These are phyloP conservation scores for Neurospora sp. DNA, from an alignment of 495 filamentous ascomycete species.

Conservation along the genomic window DNA sequence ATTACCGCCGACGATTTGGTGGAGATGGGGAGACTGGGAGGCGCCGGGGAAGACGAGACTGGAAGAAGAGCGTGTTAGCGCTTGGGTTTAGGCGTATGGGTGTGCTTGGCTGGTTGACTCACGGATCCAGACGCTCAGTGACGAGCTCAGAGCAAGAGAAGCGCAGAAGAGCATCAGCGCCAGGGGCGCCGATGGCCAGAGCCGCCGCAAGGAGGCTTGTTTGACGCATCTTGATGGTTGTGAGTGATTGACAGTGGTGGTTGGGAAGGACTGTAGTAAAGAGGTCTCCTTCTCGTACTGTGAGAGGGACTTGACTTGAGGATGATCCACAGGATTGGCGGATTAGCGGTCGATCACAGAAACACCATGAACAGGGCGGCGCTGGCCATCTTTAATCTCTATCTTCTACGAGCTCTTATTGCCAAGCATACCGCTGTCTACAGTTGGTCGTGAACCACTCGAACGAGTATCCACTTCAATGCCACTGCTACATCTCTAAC, in stretches of 20 bases:
- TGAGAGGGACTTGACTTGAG: neutral
- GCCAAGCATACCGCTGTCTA: neutral
- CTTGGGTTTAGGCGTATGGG: neutral
- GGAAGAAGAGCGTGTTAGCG: neutral
- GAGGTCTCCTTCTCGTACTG: neutral
- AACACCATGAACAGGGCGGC: neutral
- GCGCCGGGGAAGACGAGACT: conserved; percentile 19
- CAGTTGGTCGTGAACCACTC: neutral
- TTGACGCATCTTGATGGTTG: conserved; percentile 1
- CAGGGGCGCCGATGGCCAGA: conserved; percentile 4
- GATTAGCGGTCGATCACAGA: neutral
- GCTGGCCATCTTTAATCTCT: neutral
- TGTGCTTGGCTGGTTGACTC: neutral
- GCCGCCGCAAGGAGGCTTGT: conserved; percentile 3
- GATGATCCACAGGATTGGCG: neutral
- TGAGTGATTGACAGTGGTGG: neutral
- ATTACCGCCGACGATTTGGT: conserved; percentile 23
- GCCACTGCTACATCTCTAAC: neutral
- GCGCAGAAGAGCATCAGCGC: conserved; percentile 36
- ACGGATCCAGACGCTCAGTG: conserved; percentile 20
- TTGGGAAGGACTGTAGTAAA: neutral
- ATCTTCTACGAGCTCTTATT: neutral
- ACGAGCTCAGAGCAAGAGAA: conserved; percentile 43
- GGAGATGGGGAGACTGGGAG: conserved; percentile 16
- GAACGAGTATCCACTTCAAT: neutral